These are phyloP conservation scores for Candida krabiensis DNA, from an alignment of 805 yeast genomes.

Conservation along the genomic window DNA sequence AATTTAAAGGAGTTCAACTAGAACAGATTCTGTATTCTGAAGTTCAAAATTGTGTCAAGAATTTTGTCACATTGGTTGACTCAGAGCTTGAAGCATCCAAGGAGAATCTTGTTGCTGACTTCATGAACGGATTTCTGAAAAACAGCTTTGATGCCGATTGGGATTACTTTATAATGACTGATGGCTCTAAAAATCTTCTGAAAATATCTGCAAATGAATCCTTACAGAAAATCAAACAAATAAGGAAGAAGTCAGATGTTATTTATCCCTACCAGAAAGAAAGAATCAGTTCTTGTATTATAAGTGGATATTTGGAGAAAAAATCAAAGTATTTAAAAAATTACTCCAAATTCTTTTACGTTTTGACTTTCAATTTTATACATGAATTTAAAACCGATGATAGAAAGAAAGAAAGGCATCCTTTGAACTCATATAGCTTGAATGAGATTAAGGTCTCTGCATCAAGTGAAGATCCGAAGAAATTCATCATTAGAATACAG, in stretches of 20 bases:
- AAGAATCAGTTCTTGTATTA: slow-evolving; percentile 50
- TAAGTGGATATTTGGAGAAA: slow-evolving; percentile 60
- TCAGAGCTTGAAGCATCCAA: slow-evolving; percentile 49
- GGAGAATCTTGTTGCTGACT: slow-evolving; percentile 52
- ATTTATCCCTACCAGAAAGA: slow-evolving; percentile 55
- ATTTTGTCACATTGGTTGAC: slow-evolving; percentile 51
- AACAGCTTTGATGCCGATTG: slow-evolving; percentile 67
- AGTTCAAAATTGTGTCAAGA: slow-evolving; percentile 55
- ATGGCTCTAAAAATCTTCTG: slow-evolving; percentile 41
- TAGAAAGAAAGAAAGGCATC: slow-evolving; percentile 52
- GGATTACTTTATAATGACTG: slow-evolving; percentile 60
- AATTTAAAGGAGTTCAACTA: slow-evolving; percentile 62
- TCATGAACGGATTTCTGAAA: slow-evolving; percentile 49
- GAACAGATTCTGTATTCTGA: slow-evolving; percentile 64
- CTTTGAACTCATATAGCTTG: slow-evolving; percentile 41
- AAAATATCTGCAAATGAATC: slow-evolving; percentile 35
- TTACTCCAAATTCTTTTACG: slow-evolving; percentile 63
- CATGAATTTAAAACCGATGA: slow-evolving; percentile 65
- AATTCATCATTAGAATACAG: slow-evolving; percentile 40
- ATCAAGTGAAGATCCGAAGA: slow-evolving; percentile 34
- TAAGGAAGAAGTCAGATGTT: slow-evolving; percentile 50
- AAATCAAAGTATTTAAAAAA: slow-evolving; percentile 62
- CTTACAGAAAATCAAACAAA: slow-evolving; percentile 32
- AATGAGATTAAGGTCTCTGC: slow-evolving; percentile 34
- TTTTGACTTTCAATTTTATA: slow-evolving; percentile 62